These are phyloP conservation scores for Lasiosphaeria hispida DNA, from an alignment of 495 filamentous ascomycete genomes.

Conservation along the genomic window DNA sequence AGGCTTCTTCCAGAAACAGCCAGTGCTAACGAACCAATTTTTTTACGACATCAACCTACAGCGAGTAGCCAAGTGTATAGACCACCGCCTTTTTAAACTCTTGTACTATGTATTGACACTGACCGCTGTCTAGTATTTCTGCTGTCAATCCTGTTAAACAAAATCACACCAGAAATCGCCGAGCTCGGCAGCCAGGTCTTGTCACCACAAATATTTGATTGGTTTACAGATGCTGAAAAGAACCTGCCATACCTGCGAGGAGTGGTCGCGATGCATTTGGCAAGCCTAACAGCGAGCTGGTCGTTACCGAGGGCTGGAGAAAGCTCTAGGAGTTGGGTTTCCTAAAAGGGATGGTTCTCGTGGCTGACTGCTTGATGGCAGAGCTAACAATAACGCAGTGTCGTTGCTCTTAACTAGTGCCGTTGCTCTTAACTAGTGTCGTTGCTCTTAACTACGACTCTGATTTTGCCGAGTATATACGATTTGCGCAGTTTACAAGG, in stretches of 20 bases:
- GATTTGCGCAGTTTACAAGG: conserved; percentile 55
- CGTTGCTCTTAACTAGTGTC: conserved; percentile 56
- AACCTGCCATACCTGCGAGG: conserved; percentile 55
- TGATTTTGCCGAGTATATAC: conserved; percentile 42
- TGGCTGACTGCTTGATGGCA: not conserved
- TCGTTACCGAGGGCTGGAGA: conserved; percentile 58
- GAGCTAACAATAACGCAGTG: conserved; percentile 15
- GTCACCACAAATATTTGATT: conserved; percentile 43
- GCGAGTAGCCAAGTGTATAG: conserved; percentile 41
- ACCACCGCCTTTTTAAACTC: not conserved
- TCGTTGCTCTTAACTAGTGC: conserved; percentile 58
- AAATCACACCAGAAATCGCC: conserved; percentile 38
- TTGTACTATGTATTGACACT: not conserved
- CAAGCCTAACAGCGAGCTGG: conserved; percentile 43
- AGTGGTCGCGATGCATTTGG: conserved; percentile 51
- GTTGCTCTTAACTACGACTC: conserved; percentile 56
- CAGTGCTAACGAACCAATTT: conserved; percentile 48
- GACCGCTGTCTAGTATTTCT: conserved; percentile 43
- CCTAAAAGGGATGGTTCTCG: conserved; percentile 40
- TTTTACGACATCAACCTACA: conserved; percentile 45
- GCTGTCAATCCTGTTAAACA: conserved; percentile 33
- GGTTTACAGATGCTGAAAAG: conserved; percentile 57
- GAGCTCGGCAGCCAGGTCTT: conserved; percentile 48
- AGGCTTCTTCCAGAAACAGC: conserved; percentile 50
- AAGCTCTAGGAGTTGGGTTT: conserved; percentile 53